These are phyloP conservation scores for Hansenula sp. DNA, from an alignment of 1,139 yeast species.

Conservation along the genomic window DNA sequence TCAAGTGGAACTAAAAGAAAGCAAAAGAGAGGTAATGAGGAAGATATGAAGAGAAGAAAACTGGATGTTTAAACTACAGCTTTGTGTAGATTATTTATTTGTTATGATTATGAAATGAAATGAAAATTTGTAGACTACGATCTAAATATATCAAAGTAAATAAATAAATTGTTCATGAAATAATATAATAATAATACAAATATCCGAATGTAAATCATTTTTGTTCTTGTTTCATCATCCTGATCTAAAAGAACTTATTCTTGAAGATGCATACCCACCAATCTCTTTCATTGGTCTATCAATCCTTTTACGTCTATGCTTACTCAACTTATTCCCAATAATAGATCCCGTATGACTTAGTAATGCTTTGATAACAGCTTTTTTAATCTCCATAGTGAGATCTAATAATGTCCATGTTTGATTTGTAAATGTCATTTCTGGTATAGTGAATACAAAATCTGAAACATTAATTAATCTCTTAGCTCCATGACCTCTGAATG, in stretches of 20 bases:
- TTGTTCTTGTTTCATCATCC: neutral
- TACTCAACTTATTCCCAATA: slow-evolving; percentile 47
- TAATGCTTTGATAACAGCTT: slow-evolving; percentile 45
- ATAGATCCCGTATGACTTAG: slow-evolving; percentile 57
- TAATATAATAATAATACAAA: neutral
- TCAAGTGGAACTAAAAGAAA: slow-evolving; percentile 17
- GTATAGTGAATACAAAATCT: slow-evolving; percentile 50
- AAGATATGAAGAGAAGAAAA: slow-evolving; percentile 21
- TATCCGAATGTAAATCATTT: neutral
- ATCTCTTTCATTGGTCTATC: slow-evolving; percentile 11
- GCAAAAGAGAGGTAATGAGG: slow-evolving; percentile 15
- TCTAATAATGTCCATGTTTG: slow-evolving; percentile 52
- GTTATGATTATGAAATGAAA: slow-evolving; percentile 13
- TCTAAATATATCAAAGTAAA: neutral
- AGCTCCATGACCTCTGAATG: slow-evolving; percentile 57
- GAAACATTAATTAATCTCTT: slow-evolving; percentile 57
- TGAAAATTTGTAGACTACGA: too few species aligned
- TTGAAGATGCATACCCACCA: slow-evolving; percentile 18
- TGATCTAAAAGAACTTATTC: slow-evolving; percentile 17
- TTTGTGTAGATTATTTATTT: slow-evolving; percentile 6
- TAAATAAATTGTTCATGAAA: neutral
- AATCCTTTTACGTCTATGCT: slow-evolving; percentile 8
- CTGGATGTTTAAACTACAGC: slow-evolving; percentile 13
- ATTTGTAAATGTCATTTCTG: slow-evolving; percentile 43
- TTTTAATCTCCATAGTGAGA: slow-evolving; percentile 47